Evolutionary conservation across 139 green algal genomes (phyloP).

Genomic region (Trebouxia sp.): DNA sequence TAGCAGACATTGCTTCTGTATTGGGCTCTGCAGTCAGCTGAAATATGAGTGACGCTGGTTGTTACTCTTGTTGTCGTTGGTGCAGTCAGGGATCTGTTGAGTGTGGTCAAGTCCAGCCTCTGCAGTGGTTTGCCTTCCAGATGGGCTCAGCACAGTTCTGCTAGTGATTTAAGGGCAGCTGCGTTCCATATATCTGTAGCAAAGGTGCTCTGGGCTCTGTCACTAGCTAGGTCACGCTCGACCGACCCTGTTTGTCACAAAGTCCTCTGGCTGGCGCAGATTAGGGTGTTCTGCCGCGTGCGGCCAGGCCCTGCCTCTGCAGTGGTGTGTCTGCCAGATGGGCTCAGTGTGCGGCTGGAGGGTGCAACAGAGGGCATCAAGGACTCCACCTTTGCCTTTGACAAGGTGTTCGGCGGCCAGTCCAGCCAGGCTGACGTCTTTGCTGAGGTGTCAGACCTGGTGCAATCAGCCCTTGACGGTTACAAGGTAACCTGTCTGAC

Average conservation of each 20-base stretch:
- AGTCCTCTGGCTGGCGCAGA: too few relatives aligned
- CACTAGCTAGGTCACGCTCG: too few relatives aligned
- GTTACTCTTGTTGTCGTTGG: too few relatives aligned
- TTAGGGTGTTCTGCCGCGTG: constrained; percentile 89
- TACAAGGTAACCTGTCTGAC: constrained; percentile 87
- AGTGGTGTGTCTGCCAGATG: constrained; percentile 57
- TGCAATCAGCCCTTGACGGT: constrained; percentile 95
- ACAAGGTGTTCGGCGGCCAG: constrained; percentile 65
- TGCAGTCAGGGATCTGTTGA: constrained; percentile 89
- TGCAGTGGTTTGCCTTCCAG: too few relatives aligned
- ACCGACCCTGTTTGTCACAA: too few relatives aligned
- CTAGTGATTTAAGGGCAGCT: too few relatives aligned
- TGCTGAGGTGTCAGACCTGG: constrained; percentile 86
- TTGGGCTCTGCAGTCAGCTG: too few relatives aligned
- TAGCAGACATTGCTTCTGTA: too few relatives aligned
- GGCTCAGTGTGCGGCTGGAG: constrained; percentile 46
- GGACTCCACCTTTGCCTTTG: constrained; percentile 76
- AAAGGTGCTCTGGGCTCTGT: too few relatives aligned
- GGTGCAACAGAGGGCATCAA: constrained; percentile 58
- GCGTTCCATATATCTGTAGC: too few relatives aligned
- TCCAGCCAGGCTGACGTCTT: constrained; percentile 77
- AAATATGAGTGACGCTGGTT: too few relatives aligned
- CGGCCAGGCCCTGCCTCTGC: constrained; percentile 46
- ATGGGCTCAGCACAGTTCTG: too few relatives aligned
- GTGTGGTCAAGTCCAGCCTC: constrained; percentile 57